Percentiles rank a stretch among this genome's conserved stretches.
Evolutionary conservation across 352 stramenopile species (phyloP).

Genomic region (Phytophthora crassamura): DNA sequence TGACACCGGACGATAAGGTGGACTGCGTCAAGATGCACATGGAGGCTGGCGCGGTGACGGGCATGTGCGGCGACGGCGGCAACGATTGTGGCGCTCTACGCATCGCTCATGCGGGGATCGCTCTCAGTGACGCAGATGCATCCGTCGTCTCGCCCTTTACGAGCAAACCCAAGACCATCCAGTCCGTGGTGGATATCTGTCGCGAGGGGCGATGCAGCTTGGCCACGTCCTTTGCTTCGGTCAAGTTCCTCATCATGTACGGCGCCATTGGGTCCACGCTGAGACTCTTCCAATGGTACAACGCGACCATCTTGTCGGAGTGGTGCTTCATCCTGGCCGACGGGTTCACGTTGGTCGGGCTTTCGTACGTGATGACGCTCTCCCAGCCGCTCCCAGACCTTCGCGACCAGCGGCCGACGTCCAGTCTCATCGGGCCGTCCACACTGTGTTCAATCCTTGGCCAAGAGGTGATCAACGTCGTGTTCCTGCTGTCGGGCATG

Average conservation of each 20-base stretch:
- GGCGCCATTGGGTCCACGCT: slow-evolving; percentile 74
- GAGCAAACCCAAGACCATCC: slow-evolving; percentile 78
- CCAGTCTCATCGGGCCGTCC: slow-evolving; percentile 58
- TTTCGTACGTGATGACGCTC: slow-evolving; percentile 80
- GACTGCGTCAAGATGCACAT: slow-evolving; percentile 51
- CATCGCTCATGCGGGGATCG: slow-evolving; percentile 78
- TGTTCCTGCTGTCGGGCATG: slow-evolving; percentile 42
- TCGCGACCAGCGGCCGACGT: slow-evolving; percentile 40
- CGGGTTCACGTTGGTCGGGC: slow-evolving; percentile 64
- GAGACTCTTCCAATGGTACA: slow-evolving; percentile 75
- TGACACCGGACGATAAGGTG: slow-evolving; percentile 52
- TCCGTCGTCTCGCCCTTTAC: slow-evolving; percentile 87
- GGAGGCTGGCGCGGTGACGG: slow-evolving; percentile 45
- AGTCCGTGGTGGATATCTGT: slow-evolving; percentile 82
- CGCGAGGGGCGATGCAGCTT: slow-evolving; percentile 88
- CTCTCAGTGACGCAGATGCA: slow-evolving; percentile 76
- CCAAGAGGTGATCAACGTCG: slow-evolving; percentile 62
- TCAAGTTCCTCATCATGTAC: slow-evolving; percentile 93
- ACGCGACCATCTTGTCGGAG: slow-evolving; percentile 72
- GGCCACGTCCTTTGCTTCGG: slow-evolving; percentile 80
- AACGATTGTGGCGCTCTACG: slow-evolving; percentile 89
- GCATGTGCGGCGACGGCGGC: slow-evolving; percentile 65
- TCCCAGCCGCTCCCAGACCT: slow-evolving; percentile 53
- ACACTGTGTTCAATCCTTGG: slow-evolving; percentile 52
- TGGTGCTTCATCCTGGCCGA: slow-evolving; percentile 80